These are phyloP conservation scores for Mycogone perniciosa DNA, from an alignment of 2,329 filamentous ascomycete species.

Conservation along the genomic window DNA sequence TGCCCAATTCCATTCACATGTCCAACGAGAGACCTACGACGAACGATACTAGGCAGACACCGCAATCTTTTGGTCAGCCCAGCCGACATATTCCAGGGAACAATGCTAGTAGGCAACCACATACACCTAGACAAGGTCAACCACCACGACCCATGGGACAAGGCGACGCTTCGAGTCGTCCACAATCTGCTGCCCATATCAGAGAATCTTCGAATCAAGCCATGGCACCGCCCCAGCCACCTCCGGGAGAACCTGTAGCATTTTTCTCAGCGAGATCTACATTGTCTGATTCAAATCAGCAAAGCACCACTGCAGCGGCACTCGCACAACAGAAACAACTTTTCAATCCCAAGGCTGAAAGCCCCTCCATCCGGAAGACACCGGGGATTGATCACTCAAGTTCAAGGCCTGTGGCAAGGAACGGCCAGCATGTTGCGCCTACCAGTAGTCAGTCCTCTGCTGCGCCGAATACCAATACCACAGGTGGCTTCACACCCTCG, in stretches of 20 bases:
- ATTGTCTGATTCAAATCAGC: conserved; percentile 26
- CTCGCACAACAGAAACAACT: conserved; percentile 38
- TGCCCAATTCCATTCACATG: conserved; percentile 33
- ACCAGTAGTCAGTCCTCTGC: conserved; percentile 23
- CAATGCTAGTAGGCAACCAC: conserved; percentile 20
- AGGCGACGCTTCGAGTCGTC: conserved; percentile 17
- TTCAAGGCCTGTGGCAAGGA: conserved; percentile 63
- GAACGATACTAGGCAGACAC: conserved; percentile 17
- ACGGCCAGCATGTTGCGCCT: conserved; percentile 46
- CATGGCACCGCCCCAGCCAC: conserved; percentile 26
- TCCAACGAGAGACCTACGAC: conserved; percentile 17
- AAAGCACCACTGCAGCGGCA: conserved; percentile 37
- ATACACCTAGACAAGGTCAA: conserved; percentile 28
- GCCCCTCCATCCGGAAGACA: conserved; percentile 82
- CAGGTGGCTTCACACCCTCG: conserved; percentile 25
- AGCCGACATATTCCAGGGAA: conserved; percentile 17
- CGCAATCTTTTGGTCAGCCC: conserved; percentile 16
- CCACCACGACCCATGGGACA: conserved; percentile 17
- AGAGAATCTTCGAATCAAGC: conserved; percentile 17
- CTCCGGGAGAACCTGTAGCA: conserved; percentile 40
- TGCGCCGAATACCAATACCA: conserved; percentile 16
- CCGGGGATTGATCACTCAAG: conserved; percentile 77
- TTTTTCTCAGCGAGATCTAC: conserved; percentile 65
- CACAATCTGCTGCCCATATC: conserved; percentile 13
- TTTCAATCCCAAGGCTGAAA: conserved; percentile 71